Percentiles rank a stretch among this genome's conserved stretches.
Conservation (phyloP, 768 basidiomycete species). For the Phanerodontia chrysosporium region DNA sequence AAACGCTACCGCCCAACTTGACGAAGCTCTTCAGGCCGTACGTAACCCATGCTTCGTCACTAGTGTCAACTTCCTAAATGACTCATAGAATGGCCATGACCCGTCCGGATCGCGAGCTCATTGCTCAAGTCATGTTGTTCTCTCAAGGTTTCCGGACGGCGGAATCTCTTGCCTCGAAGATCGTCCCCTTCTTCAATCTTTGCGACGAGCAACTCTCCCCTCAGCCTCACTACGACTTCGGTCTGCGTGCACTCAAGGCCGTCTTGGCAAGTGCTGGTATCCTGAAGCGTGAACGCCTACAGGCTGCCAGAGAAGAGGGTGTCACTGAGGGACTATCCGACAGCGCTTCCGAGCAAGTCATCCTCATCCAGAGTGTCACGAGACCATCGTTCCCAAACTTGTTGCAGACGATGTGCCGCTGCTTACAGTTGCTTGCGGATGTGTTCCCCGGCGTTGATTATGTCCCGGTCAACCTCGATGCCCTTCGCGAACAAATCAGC, state of each 20-base stretch:
- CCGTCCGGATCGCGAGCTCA: conserved; percentile 94
- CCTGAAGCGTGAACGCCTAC: conserved; percentile 87
- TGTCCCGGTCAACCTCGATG: conserved; percentile 81
- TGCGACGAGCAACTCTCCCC: conserved; percentile 96
- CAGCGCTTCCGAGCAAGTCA: conserved; percentile 83
- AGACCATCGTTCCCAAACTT: conserved; percentile 97
- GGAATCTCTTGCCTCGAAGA: conserved; percentile 94
- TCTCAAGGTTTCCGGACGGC: conserved; percentile 99
- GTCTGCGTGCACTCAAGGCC: conserved; percentile 93
- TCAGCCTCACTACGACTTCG: conserved; percentile 99
- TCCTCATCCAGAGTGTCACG: conserved; percentile 95
- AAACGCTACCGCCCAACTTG: conserved; percentile 77
- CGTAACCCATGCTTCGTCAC: conserved; percentile 31
- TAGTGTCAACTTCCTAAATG: background rate
- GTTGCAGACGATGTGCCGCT: conserved; percentile 96
- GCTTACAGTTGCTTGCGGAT: conserved; percentile 84
- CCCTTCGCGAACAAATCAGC: conserved; percentile 78
- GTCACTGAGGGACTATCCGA: conserved; percentile 59
- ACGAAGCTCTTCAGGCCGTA: conserved; percentile 93
- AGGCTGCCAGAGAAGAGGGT: conserved; percentile 37
- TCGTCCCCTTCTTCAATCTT: conserved; percentile 98
- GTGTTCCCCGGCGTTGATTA: conserved; percentile 97
- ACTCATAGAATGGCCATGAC: conserved; percentile 93
- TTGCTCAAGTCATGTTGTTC: conserved; percentile 99
- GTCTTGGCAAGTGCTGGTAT: conserved; percentile 97